These are phyloP conservation scores for Diplodia corticola DNA, from an alignment of 2,329 filamentous ascomycete species.

Conservation along the genomic window DNA sequence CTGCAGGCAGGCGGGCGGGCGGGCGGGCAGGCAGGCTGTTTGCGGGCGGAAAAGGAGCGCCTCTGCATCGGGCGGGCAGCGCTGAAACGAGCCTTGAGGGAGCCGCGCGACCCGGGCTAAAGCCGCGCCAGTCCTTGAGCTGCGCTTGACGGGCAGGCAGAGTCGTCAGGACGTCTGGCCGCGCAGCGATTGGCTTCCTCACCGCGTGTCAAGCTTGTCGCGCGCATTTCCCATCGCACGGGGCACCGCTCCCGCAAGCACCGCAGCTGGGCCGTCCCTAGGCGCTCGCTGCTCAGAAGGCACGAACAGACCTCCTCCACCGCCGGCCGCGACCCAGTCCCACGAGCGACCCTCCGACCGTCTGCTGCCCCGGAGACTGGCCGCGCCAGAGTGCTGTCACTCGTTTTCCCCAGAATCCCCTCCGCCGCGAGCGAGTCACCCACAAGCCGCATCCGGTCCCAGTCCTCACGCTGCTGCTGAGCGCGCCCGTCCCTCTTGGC, in stretches of 20 bases:
- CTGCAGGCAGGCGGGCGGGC: background rate
- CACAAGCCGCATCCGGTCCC: background rate
- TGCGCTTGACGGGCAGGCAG: background rate
- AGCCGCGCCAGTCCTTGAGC: background rate
- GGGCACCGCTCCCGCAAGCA: slow-evolving; percentile 7
- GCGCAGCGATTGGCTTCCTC: slow-evolving; percentile 4
- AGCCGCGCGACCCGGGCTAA: background rate
- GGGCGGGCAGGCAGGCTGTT: slow-evolving; percentile 10
- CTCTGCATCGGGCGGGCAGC: slow-evolving; percentile 3
- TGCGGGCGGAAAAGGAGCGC: slow-evolving; percentile 18
- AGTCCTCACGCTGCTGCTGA: slow-evolving; percentile 13
- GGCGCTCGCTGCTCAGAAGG: slow-evolving; percentile 17
- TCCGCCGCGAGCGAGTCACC: background rate
- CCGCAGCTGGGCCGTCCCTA: slow-evolving; percentile 16
- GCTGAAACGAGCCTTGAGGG: slow-evolving; percentile 8
- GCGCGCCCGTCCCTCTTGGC: slow-evolving; percentile 21
- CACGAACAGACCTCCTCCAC: slow-evolving; percentile 18
- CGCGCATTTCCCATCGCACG: slow-evolving; percentile 15
- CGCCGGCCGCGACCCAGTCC: slow-evolving; percentile 8
- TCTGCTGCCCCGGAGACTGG: slow-evolving; percentile 6
- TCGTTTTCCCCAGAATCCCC: slow-evolving; percentile 13
- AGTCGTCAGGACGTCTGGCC: background rate
- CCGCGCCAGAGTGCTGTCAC: slow-evolving; percentile 5
- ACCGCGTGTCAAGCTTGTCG: slow-evolving; percentile 6
- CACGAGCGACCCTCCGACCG: slow-evolving; percentile 14